Base-by-base conservation (phyloP, 2,329 filamentous ascomycete genomes). In the Dothistroma septosporum region DNA sequence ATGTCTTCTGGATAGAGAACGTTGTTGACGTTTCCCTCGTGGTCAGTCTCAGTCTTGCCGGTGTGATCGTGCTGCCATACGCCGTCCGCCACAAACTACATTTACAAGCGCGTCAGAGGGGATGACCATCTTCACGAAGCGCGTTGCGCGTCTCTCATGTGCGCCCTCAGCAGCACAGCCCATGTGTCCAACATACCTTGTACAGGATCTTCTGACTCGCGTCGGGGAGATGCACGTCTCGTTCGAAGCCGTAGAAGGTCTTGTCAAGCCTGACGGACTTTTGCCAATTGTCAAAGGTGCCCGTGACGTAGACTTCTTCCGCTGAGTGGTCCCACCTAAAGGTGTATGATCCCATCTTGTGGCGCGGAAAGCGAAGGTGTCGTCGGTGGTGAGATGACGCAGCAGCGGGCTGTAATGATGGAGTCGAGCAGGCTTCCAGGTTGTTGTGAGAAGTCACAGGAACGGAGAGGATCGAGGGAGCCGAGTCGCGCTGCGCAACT, bases 281-380 rank as follows among this genome's bases (percentile, higher is more conserved):
- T 68, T 84, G 83, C 94, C 94, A 99, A 79, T 91, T 84, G 78
- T 97, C 93, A 75, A 97, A 97, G 65, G 90, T 93, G 74, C 94
- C 94, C 46, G 93, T 97, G 70, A 97, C 94, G 77, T 89, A 93
- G 76, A 97, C 93, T 74, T 95, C 89, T 68, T 87, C 83, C 74
- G 90, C 92, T 70, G 86, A 81, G 76, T 94, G 87, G 74, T 55
- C 52, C 58, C 58, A 50, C 11, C 50, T 12, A 19, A 53, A 53
- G 50, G 31, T 53, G 31, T 53, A 53, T 53, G 53, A 55, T 24
- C 37, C 53, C 53, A 55, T 41, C 8, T 37, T 55, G 53, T 10
- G n/a, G 19, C 31, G 28, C 33, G 53, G 31, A 47, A 41, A 55
- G 52, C 37, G 33, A 47, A 37, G 33, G 21, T 11, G 9, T 58